Percentiles rank a stretch among this genome's conserved stretches.
Conservation (phyloP, 2,329 filamentous ascomycete genomes). For the Ophiocordyceps camponoti-rufipedis region DNA sequence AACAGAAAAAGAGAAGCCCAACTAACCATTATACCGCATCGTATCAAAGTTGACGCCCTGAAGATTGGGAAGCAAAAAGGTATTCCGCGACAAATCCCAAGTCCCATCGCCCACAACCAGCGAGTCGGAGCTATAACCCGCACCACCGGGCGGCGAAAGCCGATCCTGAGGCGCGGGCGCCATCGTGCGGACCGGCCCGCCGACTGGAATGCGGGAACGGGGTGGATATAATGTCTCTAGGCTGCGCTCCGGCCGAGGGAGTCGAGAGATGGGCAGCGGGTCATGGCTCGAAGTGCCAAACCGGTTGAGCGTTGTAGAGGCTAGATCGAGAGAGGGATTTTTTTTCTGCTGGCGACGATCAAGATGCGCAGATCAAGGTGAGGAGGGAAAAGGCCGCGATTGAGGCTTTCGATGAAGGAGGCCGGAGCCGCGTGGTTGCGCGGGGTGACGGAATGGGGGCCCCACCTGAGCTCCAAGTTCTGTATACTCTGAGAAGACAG, state of each 20-base stretch:
- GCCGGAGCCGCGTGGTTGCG: not conserved
- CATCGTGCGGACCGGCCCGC: constrained; percentile 24
- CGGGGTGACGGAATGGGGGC: not conserved
- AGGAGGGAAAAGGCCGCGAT: too few species aligned
- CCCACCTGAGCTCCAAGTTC: too few species aligned
- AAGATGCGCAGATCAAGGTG: too few species aligned
- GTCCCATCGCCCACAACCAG: constrained; percentile 67
- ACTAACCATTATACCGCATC: constrained; percentile 64
- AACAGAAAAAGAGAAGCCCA: not conserved
- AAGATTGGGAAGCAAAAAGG: constrained; percentile 62
- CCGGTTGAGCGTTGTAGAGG: too few species aligned
- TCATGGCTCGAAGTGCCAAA: too few species aligned
- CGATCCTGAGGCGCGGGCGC: constrained; percentile 34
- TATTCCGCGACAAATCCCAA: constrained; percentile 62
- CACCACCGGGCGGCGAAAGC: constrained; percentile 53
- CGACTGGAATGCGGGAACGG: not conserved
- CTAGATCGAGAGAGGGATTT: too few species aligned
- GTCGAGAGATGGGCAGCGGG: not conserved
- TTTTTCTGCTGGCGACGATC: too few species aligned
- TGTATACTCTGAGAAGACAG: too few species aligned
- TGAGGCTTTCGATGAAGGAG: too few species aligned
- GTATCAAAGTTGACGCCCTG: constrained; percentile 62
- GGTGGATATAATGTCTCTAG: not conserved
- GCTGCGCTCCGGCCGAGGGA: not conserved
- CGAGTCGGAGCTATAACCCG: constrained; percentile 55